These are phyloP conservation scores for Microbotryum scabiosae DNA, from an alignment of 1,284 basidiomycete species.

Conservation along the genomic window DNA sequence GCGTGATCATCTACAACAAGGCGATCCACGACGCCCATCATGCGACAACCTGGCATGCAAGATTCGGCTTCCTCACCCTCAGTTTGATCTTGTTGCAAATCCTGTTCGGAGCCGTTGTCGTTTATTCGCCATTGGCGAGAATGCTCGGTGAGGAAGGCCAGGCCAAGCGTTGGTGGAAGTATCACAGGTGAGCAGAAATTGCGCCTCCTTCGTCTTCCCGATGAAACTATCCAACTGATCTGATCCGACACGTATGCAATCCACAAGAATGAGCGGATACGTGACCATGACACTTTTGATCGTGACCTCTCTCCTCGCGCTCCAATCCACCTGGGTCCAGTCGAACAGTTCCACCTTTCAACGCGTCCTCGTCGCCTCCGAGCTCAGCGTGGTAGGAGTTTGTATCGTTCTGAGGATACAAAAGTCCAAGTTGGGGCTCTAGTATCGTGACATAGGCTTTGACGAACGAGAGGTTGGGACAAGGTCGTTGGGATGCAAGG, in stretches of 20 bases:
- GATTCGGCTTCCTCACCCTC: slow-evolving; percentile 26
- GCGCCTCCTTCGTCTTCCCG: no score
- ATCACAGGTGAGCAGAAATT: slow-evolving; percentile 22
- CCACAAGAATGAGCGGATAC: slow-evolving; percentile 26
- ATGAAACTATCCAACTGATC: not conserved
- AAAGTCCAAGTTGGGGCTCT: not conserved
- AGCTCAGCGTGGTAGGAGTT: slow-evolving; percentile 14
- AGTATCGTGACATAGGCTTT: no score
- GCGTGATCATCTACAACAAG: slow-evolving; percentile 33
- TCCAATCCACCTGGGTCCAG: slow-evolving; percentile 29
- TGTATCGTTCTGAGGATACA: slow-evolving; percentile 9
- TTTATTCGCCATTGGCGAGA: slow-evolving; percentile 19
- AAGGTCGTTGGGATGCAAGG: no score
- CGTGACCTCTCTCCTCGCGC: slow-evolving; percentile 26
- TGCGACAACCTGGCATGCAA: slow-evolving; percentile 30
- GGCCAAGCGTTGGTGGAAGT: slow-evolving; percentile 32
- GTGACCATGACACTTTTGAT: slow-evolving; percentile 23
- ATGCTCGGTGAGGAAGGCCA: slow-evolving; percentile 23
- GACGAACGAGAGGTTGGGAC: no score
- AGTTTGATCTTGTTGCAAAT: slow-evolving; percentile 26
- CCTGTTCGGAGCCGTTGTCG: slow-evolving; percentile 24
- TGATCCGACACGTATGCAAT: not conserved
- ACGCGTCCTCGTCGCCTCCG: slow-evolving; percentile 13
- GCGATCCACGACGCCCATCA: slow-evolving; percentile 25
- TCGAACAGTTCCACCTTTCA: slow-evolving; percentile 16